Percentiles rank a stretch among this genome's conserved stretches.
Conservation (phyloP, 148 eudicot species). For the Rhododendron williamsianum region DNA sequence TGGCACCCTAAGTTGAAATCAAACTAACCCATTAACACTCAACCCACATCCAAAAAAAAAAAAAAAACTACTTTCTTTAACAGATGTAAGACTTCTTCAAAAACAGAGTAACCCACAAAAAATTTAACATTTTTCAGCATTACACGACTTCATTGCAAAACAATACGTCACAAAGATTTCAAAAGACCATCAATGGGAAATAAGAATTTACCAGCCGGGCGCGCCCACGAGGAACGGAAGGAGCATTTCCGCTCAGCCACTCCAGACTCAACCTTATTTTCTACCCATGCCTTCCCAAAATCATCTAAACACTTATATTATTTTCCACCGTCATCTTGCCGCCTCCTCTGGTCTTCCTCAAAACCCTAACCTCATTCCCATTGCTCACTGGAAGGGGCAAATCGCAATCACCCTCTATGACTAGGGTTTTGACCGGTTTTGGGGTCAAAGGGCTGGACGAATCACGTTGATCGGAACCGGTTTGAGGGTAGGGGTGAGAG, state of each 20-base stretch:
- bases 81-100: neutral
- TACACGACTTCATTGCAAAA: neutral
- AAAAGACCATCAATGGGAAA: neutral
- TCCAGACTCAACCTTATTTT: slow-evolving; percentile 32
- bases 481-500: slow-evolving; percentile 16
- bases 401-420: slow-evolving; percentile 5
- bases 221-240: slow-evolving; percentile 48
- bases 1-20: neutral
- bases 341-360: slow-evolving; percentile 17
- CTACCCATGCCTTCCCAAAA: slow-evolving; percentile 36
- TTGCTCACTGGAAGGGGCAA: neutral
- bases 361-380: slow-evolving; percentile 20
- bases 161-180: neutral
- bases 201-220: slow-evolving; percentile 43
- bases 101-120: neutral
- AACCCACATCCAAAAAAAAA: neutral
- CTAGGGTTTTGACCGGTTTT: slow-evolving; percentile 32
- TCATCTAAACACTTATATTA: slow-evolving; percentile 27
- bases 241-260: slow-evolving; percentile 33
- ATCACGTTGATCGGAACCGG: slow-evolving; percentile 14
- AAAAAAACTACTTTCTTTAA: neutral
- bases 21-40: neutral
- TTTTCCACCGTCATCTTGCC: slow-evolving; percentile 12
- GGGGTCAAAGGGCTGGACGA: slow-evolving; percentile 7
- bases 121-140: neutral